These are phyloP conservation scores for Pyracantha coccinea DNA, from an alignment of 331 rosid genomes.

Conservation along the genomic window DNA sequence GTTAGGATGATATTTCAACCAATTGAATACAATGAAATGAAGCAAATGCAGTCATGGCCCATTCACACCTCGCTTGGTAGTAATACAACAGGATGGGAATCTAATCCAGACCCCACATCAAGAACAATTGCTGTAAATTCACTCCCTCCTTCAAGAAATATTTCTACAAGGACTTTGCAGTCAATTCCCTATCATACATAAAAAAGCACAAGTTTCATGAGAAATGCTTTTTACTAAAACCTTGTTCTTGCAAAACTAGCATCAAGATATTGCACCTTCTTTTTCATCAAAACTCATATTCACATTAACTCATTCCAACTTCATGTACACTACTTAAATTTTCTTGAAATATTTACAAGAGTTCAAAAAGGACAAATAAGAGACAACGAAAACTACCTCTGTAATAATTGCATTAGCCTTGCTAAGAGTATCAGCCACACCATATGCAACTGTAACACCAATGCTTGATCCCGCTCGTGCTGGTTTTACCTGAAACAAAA, in stretches of 20 bases:
- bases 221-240: background rate
- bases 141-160: conserved; percentile 91
- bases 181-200: conserved; percentile 66
- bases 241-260: background rate
- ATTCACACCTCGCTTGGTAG: conserved; percentile 81
- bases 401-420: conserved; percentile 67
- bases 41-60: conserved; percentile 6
- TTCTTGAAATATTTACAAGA: background rate
- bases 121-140: conserved; percentile 96
- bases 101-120: conserved; percentile 77
- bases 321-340: background rate
- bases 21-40: background rate
- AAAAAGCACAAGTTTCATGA: background rate
- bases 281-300: background rate
- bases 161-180: conserved; percentile 72
- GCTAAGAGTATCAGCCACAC: conserved; percentile 61
- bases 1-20: background rate
- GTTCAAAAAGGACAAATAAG: background rate
- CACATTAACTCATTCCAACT: background rate
- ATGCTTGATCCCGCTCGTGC: conserved; percentile 90
- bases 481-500: conserved; percentile 70
- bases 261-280: background rate
- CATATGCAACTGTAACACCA: conserved; percentile 88
- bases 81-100: conserved; percentile 71
- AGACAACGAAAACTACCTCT: conserved; percentile 43